Evolutionary conservation across 495 filamentous ascomycete species (phyloP).

Genomic region (Neurospora cerealis): DNA sequence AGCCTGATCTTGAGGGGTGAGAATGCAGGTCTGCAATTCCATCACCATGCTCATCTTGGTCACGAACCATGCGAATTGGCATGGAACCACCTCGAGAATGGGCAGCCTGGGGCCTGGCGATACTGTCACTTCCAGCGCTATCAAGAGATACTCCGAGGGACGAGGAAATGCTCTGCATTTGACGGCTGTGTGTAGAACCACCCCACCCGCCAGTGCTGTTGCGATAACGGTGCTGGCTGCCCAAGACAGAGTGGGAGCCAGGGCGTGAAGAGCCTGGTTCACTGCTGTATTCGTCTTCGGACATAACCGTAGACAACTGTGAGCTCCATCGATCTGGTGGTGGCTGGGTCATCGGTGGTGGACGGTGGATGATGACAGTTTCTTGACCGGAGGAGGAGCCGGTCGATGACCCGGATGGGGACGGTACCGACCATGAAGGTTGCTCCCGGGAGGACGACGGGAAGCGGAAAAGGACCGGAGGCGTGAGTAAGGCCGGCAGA

Average conservation of each 20-base stretch:
- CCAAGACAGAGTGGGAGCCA: conserved; percentile 30
- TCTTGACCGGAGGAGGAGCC: conserved; percentile 11
- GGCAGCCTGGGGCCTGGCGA: conserved; percentile 27
- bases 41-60: conserved; percentile 47
- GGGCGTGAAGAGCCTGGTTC: conserved; percentile 28
- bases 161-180: conserved; percentile 44
- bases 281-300: conserved; percentile 47
- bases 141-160: conserved; percentile 32
- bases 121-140: conserved; percentile 26
- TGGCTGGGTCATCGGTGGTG: conserved; percentile 24
- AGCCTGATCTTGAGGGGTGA: conserved; percentile 35
- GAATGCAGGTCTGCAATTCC: conserved; percentile 41
- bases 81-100: conserved; percentile 23
- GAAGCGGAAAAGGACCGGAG: conserved; percentile 16
- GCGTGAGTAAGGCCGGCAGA: conserved; percentile 22
- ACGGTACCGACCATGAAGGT: conserved; percentile 18
- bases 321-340: conserved; percentile 56
- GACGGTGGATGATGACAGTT: conserved; percentile 5
- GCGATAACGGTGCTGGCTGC: conserved; percentile 17
- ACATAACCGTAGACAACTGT: conserved; percentile 64
- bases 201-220: conserved; percentile 27
- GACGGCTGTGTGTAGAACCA: conserved; percentile 35
- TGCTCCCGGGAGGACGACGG: conserved; percentile 7
- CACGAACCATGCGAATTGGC: conserved; percentile 28
- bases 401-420: conserved; percentile 10